A percentile compares a stretch with the other conserved stretches of the same genome.
Conservation (phyloP, 257 asterid genomes). For the Lycium ferocissimum region DNA sequence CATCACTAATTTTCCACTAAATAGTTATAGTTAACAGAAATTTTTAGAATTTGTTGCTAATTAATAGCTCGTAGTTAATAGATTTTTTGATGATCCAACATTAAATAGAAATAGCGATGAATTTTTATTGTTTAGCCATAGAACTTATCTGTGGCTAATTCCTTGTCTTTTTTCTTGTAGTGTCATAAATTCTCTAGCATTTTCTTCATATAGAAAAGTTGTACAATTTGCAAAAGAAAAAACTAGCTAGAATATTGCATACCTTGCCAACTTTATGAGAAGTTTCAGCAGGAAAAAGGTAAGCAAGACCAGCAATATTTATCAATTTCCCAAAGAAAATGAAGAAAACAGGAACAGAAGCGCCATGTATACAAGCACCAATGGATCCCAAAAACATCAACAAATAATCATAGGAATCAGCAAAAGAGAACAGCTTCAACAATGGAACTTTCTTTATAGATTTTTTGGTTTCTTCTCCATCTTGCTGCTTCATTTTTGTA, state of each 20-base stretch:
- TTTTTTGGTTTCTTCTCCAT: constrained; percentile 28
- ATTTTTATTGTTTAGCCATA: not conserved
- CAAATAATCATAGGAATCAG: constrained; percentile 74
- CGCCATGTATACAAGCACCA: constrained; percentile 94
- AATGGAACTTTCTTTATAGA: constrained; percentile 45
- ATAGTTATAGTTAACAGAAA: not conserved
- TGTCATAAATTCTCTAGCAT: not conserved
- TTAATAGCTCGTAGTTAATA: not conserved
- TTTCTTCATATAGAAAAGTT: too few species aligned
- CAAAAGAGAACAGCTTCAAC: constrained; percentile 67
- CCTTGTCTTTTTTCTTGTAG: not conserved
- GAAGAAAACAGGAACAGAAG: constrained; percentile 96
- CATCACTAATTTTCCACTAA: not conserved
- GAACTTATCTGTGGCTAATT: not conserved
- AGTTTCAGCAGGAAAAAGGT: constrained; percentile 82
- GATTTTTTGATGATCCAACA: not conserved
- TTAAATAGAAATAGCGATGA: too few species aligned
- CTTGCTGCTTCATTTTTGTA: constrained; percentile 8
- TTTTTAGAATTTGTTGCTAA: too few species aligned
- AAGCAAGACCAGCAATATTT: constrained; percentile 81
- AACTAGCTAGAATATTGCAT: not conserved
- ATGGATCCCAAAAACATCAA: constrained; percentile 77
- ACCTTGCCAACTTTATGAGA: constrained; percentile 86
- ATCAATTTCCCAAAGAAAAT: constrained; percentile 91
- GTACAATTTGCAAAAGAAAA: too few species aligned